Percentiles rank a stretch among this genome's conserved stretches.
Conservation (phyloP, 306 rosid species). For the Mimosa bimucronata region DNA sequence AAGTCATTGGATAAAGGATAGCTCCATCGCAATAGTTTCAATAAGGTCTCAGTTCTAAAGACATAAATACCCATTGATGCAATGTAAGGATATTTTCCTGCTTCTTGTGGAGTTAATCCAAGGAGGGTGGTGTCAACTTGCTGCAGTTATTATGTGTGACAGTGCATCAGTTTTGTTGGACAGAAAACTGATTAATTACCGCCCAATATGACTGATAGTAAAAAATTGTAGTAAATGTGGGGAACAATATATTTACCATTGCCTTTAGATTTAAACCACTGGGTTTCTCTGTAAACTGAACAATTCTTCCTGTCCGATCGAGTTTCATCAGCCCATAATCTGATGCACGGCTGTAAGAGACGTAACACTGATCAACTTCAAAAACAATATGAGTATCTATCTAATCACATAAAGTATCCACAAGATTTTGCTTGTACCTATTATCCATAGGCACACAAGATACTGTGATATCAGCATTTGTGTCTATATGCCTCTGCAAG, state of each 20-base stretch:
- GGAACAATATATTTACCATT: conserved; percentile 61
- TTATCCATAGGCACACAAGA: conserved; percentile 89
- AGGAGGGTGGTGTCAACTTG: conserved; percentile 82
- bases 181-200: conserved; percentile 12
- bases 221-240: conserved; percentile 7
- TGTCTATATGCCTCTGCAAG: conserved; percentile 65
- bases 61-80: conserved; percentile 99
- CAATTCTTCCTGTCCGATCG: conserved; percentile 63
- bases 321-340: conserved; percentile 94
- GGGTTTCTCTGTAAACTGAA: conserved; percentile 92
- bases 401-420: neutral
- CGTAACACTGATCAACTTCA: conserved; percentile 34
- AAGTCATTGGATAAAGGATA: conserved; percentile 83
- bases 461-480: conserved; percentile 85
- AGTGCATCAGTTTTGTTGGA: conserved; percentile 32
- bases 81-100: conserved; percentile 66
- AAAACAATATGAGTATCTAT: conserved; percentile 13
- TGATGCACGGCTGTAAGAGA: conserved; percentile 77
- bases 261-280: conserved; percentile 85
- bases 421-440: conserved; percentile 44
- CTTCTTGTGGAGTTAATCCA: conserved; percentile 78
- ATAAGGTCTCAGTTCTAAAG: conserved; percentile 77
- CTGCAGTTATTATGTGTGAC: conserved; percentile 53
- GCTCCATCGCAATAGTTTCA: conserved; percentile 68
- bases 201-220: neutral